Evolutionary conservation across 257 asterid genomes (phyloP).

Genomic region (Solanum megistacrolobum): DNA sequence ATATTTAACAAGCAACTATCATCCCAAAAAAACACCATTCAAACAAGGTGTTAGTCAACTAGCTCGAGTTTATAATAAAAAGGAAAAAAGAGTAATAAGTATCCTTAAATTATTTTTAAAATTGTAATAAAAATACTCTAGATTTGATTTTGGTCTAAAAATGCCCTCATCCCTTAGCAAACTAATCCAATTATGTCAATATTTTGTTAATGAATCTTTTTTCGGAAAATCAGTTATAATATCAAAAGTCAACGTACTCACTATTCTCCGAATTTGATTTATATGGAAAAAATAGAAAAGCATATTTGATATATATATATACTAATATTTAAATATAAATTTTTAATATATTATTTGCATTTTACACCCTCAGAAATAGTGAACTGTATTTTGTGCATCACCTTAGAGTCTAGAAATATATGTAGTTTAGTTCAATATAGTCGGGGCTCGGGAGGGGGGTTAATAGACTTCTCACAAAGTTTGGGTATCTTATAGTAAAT

Average conservation of each 20-base stretch:
- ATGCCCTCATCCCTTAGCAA: neutral
- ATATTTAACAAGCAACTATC: no score
- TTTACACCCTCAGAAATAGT: neutral
- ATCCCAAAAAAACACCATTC: neutral
- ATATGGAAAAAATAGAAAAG: neutral
- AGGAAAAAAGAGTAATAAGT: no score
- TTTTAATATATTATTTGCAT: no score
- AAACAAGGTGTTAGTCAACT: neutral
- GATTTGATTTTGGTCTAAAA: no score
- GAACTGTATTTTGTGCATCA: neutral
- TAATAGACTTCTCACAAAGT: neutral
- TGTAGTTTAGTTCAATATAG: neutral
- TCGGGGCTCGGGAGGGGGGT: neutral
- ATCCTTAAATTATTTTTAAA: no score
- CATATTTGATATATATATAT: no score
- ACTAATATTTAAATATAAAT: no score
- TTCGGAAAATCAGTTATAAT: no score
- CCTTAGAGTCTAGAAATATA: neutral
- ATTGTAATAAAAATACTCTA: neutral
- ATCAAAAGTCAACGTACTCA: neutral
- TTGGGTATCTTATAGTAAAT: no score
- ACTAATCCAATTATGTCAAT: neutral
- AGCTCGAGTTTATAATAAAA: neutral
- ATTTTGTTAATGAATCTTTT: no score
- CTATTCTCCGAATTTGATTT: neutral